phyloP scores from a whole-genome alignment of 2,329 filamentous ascomycete species.

The Cercospora sojina region DNA sequence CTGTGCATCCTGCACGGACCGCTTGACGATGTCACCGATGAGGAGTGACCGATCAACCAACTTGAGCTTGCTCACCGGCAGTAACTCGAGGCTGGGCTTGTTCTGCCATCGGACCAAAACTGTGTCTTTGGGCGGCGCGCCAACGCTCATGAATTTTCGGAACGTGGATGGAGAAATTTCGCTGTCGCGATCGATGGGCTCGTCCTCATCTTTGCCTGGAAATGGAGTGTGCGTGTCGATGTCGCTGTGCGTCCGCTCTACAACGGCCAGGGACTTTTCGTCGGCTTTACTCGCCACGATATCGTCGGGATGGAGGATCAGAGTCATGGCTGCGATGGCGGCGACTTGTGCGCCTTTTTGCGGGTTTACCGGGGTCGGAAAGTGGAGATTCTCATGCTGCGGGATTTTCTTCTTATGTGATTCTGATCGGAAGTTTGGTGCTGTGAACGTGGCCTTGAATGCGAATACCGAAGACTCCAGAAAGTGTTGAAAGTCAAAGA shows the following conservation, averaged over 20 bases:
- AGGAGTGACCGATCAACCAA: slow-evolving; percentile 56
- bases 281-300: slow-evolving; percentile 30
- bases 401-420: not conserved
- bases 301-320: slow-evolving; percentile 31
- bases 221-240: slow-evolving; percentile 49
- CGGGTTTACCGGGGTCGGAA: not conserved
- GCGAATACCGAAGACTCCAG: not conserved
- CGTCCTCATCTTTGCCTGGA: slow-evolving; percentile 37
- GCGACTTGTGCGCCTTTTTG: not conserved
- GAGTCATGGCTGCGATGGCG: slow-evolving; percentile 21
- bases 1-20: slow-evolving; percentile 48
- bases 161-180: slow-evolving; percentile 39
- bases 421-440: not conserved
- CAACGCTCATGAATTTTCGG: slow-evolving; percentile 43
- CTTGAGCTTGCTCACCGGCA: slow-evolving; percentile 46
- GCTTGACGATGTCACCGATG: slow-evolving; percentile 58
- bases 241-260: slow-evolving; percentile 46
- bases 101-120: slow-evolving; percentile 52
- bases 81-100: slow-evolving; percentile 44
- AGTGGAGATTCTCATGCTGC: not conserved
- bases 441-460: not conserved
- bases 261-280: slow-evolving; percentile 40
- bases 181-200: slow-evolving; percentile 39
- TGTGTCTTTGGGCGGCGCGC: slow-evolving; percentile 53
- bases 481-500: slow-evolving; percentile 1